Conservation (phyloP, 169 alveolate species). For the Toxoplasma gondii region DNA sequence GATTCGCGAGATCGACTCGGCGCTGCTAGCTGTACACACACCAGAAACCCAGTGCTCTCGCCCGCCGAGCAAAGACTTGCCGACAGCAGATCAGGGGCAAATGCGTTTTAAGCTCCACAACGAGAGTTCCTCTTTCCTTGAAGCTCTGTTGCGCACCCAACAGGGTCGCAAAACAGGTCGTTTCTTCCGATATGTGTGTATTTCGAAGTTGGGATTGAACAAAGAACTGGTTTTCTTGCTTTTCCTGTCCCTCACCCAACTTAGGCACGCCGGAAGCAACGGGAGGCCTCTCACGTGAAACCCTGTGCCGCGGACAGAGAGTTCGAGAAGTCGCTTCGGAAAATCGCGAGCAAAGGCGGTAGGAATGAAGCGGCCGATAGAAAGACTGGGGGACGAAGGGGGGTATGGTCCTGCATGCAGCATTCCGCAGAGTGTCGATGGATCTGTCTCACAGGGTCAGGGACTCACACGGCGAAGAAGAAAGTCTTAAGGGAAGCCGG, state of each 20-base stretch:
- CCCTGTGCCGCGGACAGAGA: background rate
- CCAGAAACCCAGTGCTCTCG: background rate
- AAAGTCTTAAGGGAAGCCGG: too few relatives aligned
- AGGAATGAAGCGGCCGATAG: background rate
- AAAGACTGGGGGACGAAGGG: too few relatives aligned
- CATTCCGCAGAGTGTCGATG: too few relatives aligned
- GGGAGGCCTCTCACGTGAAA: slow-evolving; percentile 6
- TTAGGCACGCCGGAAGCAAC: background rate
- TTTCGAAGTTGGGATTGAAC: background rate
- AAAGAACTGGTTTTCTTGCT: too few relatives aligned
- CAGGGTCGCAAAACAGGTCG: background rate
- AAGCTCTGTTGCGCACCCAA: too few relatives aligned
- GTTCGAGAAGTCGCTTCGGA: background rate
- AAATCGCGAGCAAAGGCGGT: slow-evolving; percentile 10
- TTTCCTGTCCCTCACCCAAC: background rate
- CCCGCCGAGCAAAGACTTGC: background rate
- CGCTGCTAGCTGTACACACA: background rate
- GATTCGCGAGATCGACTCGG: background rate
- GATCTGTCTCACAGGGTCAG: too few relatives aligned
- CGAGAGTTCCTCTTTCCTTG: background rate
- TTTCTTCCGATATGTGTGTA: background rate
- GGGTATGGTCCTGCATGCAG: too few relatives aligned
- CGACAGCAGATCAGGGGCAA: background rate
- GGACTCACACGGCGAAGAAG: too few relatives aligned
- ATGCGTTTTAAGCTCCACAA: background rate